Evolutionary conservation across 495 filamentous ascomycete species (phyloP).

Genomic region (Jackrogersella multiformis): DNA sequence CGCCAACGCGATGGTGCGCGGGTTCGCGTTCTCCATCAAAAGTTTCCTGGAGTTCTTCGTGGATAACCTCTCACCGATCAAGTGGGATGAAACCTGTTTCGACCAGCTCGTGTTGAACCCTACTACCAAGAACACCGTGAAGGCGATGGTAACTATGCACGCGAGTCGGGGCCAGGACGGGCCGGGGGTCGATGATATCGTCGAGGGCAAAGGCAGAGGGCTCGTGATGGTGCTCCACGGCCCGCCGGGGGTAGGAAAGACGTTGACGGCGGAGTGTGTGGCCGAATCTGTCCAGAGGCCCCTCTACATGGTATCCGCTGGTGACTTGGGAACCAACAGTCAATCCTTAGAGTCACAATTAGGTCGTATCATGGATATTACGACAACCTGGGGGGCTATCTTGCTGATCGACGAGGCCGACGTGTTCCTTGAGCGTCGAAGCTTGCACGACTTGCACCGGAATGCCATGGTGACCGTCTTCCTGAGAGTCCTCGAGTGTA

Average conservation of each 20-base stretch:
- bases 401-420: conserved; percentile 64
- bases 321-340: conserved; percentile 60
- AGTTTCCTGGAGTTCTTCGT: conserved; percentile 49
- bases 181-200: conserved; percentile 45
- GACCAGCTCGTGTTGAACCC: conserved; percentile 63
- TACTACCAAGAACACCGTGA: conserved; percentile 61
- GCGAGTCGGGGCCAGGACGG: conserved; percentile 33
- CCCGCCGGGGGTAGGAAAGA: conserved; percentile 53
- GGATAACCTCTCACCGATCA: conserved; percentile 40
- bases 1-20: conserved; percentile 46
- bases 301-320: conserved; percentile 62
- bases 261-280: conserved; percentile 54
- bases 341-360: conserved; percentile 47
- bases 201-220: conserved; percentile 51
- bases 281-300: conserved; percentile 62
- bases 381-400: conserved; percentile 58
- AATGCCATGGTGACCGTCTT: conserved; percentile 60
- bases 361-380: conserved; percentile 59
- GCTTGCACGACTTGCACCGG: conserved; percentile 51
- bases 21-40: conserved; percentile 48
- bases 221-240: conserved; percentile 55
- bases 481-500: conserved; percentile 41
- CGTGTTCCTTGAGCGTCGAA: conserved; percentile 58
- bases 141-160: conserved; percentile 58
- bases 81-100: conserved; percentile 54